Percentiles rank a stretch among this genome's conserved stretches.
These are phyloP conservation scores for Amanita rubescens DNA, from an alignment of 768 basidiomycete species.

Conservation along the genomic window DNA sequence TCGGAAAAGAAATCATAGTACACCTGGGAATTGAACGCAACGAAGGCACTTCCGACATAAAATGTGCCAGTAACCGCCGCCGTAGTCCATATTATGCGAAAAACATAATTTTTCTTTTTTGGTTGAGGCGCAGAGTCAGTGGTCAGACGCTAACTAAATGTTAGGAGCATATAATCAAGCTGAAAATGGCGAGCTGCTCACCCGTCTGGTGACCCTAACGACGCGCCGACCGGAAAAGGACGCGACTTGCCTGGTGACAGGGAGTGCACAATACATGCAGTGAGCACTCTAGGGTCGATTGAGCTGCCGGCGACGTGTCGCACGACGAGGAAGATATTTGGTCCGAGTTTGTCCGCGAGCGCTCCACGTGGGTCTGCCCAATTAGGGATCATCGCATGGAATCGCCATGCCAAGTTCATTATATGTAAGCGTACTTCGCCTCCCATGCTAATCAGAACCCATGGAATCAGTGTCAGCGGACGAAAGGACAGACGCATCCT, in stretches of 20 bases:
- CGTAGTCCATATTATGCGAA: constrained; percentile 64
- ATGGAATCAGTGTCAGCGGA: not conserved
- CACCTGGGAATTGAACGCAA: constrained; percentile 65
- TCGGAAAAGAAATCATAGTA: constrained; percentile 87
- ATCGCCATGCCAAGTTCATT: not conserved
- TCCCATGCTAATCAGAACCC: not conserved
- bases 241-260: constrained; percentile 46
- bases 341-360: constrained; percentile 34
- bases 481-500: not conserved
- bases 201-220: constrained; percentile 51
- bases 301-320: constrained; percentile 9
- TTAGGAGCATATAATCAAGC: not conserved
- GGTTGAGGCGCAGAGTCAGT: constrained; percentile 47
- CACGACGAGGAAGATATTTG: constrained; percentile 11
- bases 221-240: constrained; percentile 37
- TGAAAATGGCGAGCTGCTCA: constrained; percentile 19
- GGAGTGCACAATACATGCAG: constrained; percentile 50
- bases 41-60: constrained; percentile 76
- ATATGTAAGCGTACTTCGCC: not conserved
- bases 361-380: constrained; percentile 2
- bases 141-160: constrained; percentile 43
- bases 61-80: constrained; percentile 64
- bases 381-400: not conserved
- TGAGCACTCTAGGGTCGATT: constrained; percentile 14
- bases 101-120: constrained; percentile 45